Conservation (phyloP, 2,329 filamentous ascomycete genomes). For the Tolypocladium paradoxum region DNA sequence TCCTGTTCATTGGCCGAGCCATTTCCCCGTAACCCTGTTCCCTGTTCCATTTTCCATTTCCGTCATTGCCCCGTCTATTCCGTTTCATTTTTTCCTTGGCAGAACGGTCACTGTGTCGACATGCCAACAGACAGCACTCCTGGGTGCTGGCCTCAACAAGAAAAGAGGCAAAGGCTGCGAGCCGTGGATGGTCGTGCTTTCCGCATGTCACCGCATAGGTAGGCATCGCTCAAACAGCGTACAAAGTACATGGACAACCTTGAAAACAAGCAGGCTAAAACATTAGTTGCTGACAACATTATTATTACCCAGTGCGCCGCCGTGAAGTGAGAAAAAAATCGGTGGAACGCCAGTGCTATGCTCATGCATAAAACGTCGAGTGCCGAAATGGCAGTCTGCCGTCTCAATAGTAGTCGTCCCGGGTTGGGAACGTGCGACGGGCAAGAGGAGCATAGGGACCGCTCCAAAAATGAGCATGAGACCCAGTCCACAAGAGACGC, state of each 20-base stretch:
- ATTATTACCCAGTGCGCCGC: constrained; percentile 11
- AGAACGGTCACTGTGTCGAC: not conserved
- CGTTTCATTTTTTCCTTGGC: not conserved
- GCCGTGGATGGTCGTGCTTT: not conserved
- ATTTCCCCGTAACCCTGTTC: not conserved
- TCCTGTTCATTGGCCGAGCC: not conserved
- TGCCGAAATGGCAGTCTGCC: not conserved
- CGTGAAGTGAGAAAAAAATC: not conserved
- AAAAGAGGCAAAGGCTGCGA: not conserved
- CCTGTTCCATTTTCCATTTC: not conserved
- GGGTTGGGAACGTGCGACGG: not conserved
- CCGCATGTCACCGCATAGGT: not conserved
- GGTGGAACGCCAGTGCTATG: constrained; percentile 11
- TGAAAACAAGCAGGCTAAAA: not conserved
- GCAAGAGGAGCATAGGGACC: not conserved
- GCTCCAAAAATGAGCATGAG: not conserved
- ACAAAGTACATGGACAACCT: not conserved
- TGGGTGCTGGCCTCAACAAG: not conserved
- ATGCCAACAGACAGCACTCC: not conserved
- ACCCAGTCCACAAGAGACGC: too few species aligned
- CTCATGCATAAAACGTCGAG: constrained; percentile 3
- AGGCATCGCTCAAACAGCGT: not conserved
- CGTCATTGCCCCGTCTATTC: not conserved
- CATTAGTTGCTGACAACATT: constrained; percentile 2
- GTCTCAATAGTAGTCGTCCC: not conserved